Evolutionary conservation across 345 rosid species (phyloP).

Genomic region (Mangifera indica): DNA sequence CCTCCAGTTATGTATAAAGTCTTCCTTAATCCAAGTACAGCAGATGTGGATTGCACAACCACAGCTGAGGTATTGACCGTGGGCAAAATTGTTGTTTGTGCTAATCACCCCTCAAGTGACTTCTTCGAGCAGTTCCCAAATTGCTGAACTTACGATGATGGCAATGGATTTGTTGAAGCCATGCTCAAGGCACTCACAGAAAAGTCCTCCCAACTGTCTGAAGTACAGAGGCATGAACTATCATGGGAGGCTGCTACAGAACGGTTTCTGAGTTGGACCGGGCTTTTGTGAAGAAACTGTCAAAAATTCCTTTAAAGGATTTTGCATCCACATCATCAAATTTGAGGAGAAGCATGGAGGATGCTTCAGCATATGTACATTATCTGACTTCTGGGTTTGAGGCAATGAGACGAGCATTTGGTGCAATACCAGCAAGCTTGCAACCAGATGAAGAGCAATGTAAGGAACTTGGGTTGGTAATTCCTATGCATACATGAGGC

Average conservation of each 20-base stretch:
- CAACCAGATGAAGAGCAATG: conserved; percentile 76
- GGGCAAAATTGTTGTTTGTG: conserved; percentile 79
- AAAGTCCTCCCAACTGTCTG: conserved; percentile 63
- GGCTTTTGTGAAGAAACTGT: conserved; percentile 11
- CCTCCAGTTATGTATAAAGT: conserved; percentile 78
- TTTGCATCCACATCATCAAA: conserved; percentile 55
- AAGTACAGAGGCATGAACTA: conserved; percentile 61
- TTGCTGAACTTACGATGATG: conserved; percentile 56
- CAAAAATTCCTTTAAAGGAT: conserved; percentile 23
- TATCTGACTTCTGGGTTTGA: conserved; percentile 69
- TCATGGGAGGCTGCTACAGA: conserved; percentile 94
- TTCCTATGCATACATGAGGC: conserved; percentile 21
- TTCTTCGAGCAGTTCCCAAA: conserved; percentile 80
- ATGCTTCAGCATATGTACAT: conserved; percentile 74
- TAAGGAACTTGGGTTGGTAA: conserved; percentile 71
- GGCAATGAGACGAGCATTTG: conserved; percentile 68
- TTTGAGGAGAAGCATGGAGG: conserved; percentile 51
- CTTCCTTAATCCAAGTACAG: conserved; percentile 96
- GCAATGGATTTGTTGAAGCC: conserved; percentile 54
- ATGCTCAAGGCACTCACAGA: conserved; percentile 58
- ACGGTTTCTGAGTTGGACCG: conserved; percentile 55
- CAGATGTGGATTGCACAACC: conserved; percentile 96
- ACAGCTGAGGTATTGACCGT: conserved; percentile 97
- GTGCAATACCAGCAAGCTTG: conserved; percentile 81
- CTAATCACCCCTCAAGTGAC: conserved; percentile 49